Evolutionary conservation across 306 rosid species (phyloP), one percentile per base, ranked within the genome.

Genomic region (Quercus variabilis): DNA sequence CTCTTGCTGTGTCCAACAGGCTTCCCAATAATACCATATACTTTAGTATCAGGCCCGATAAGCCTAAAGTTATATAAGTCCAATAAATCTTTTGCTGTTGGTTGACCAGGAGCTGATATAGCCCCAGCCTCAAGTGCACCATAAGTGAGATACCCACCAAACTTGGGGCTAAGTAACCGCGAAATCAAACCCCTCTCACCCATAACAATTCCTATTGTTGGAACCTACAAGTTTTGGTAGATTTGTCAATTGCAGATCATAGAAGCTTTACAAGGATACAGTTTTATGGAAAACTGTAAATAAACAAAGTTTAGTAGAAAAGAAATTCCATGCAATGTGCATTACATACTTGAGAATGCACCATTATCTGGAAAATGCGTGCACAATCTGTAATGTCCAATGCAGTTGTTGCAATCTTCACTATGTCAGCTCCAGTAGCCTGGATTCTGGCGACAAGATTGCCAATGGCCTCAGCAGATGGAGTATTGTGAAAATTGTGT

Each of bases 1-100:
- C 90, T 84, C 75, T 87, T 87, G 85, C 88, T 84, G 69, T 87
- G 88, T 68, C 88, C 85, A 10, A 87, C 88, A 49, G 88, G 90
- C 86, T 87, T 84, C 56, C 88, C 88, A 55, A 87, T 76, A 23
- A 82, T 69, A 28, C 90, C 90, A 74, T 81, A 87, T 1, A 87
- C 83, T 77, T 76, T 82, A 38, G 88, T 87, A 54, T 87, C 85
- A 28, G 86, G 81, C 18, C 71, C 77, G 35, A 84, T 79, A 6
- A 84, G 84, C 81, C 86, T 79, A 26, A 87, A 84, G 75, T 87
- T 87, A 84, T 87, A 87, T 13, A 87, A 59, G 9, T 87, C 90
- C 57, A 76, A 54, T 78, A 84, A 26, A 31, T 84, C 83, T 55
- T 82, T 75, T 5, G 62, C 83, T 10, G 87, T 84, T 30, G 84